Conservation (phyloP, 805 yeast species). For the Ogataea paradorogensis region DNA sequence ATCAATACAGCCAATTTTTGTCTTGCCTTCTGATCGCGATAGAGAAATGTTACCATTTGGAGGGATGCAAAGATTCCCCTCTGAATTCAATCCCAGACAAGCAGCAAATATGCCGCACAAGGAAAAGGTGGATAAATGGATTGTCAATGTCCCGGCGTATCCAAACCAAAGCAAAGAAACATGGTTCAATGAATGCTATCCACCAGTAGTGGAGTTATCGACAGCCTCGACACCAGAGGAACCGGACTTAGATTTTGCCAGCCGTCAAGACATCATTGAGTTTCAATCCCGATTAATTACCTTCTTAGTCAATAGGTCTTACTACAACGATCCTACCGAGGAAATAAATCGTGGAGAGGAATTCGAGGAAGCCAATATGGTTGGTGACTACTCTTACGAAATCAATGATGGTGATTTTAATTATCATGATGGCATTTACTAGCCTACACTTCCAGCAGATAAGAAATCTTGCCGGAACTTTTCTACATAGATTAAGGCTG, state of each 20-base stretch:
- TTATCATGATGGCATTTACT: conserved; percentile 20
- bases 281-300: conserved; percentile 54
- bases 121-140: conserved; percentile 69
- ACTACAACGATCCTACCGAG: conserved; percentile 31
- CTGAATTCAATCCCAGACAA: conserved; percentile 57
- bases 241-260: conserved; percentile 32
- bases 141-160: conserved; percentile 52
- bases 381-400: conserved; percentile 20
- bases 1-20: conserved; percentile 17
- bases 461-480: conserved; percentile 2
- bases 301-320: conserved; percentile 38
- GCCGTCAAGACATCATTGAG: conserved; percentile 47
- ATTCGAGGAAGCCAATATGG: conserved; percentile 17
- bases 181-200: conserved; percentile 48
- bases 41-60: conserved; percentile 10
- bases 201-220: conserved; percentile 40
- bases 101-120: conserved; percentile 60
- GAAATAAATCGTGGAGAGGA: conserved; percentile 22
- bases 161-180: conserved; percentile 22
- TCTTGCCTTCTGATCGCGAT: conserved; percentile 16
- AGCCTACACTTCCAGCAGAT: background rate
- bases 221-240: conserved; percentile 24
- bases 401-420: conserved; percentile 18
- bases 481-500: conserved; percentile 8
- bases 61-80: conserved; percentile 37